Conservation (phyloP, 2,329 filamentous ascomycete species). For the Nannizzia gypsea region DNA sequence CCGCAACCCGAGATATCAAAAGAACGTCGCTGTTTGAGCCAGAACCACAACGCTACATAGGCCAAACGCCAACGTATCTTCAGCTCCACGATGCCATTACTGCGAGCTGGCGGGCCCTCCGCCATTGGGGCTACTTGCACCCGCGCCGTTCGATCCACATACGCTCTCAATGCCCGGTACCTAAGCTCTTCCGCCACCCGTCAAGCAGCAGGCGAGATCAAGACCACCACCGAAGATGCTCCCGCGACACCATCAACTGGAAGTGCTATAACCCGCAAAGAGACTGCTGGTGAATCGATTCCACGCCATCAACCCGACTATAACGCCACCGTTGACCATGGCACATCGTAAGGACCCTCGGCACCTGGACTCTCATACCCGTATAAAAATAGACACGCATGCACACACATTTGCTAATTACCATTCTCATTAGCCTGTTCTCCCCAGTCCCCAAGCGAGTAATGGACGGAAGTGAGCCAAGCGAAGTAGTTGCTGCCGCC, state of each 20-base stretch:
- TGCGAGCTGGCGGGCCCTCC: slow-evolving; percentile 41
- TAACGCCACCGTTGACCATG: slow-evolving; percentile 67
- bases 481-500: slow-evolving; percentile 63
- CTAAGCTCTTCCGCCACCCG: slow-evolving; percentile 35
- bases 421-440: slow-evolving; percentile 60
- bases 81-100: slow-evolving; percentile 49
- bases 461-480: slow-evolving; percentile 81
- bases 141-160: slow-evolving; percentile 22
- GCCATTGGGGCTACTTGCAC: slow-evolving; percentile 23
- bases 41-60: too few relatives aligned
- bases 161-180: slow-evolving; percentile 28
- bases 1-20: too few relatives aligned
- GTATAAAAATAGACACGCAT: not conserved
- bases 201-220: slow-evolving; percentile 19
- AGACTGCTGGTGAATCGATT: slow-evolving; percentile 40
- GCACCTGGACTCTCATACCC: not conserved
- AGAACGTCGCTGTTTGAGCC: too few relatives aligned
- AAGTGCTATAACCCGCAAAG: slow-evolving; percentile 40
- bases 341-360: slow-evolving; percentile 60
- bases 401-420: slow-evolving; percentile 5
- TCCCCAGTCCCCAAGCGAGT: slow-evolving; percentile 82
- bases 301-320: slow-evolving; percentile 68
- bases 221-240: slow-evolving; percentile 37
- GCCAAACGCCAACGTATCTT: not conserved
- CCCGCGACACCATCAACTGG: slow-evolving; percentile 28